Percentiles rank a stretch among this genome's conserved stretches.
Evolutionary conservation across 2,329 filamentous ascomycete genomes (phyloP).

Genomic region (Fusarium siculi): DNA sequence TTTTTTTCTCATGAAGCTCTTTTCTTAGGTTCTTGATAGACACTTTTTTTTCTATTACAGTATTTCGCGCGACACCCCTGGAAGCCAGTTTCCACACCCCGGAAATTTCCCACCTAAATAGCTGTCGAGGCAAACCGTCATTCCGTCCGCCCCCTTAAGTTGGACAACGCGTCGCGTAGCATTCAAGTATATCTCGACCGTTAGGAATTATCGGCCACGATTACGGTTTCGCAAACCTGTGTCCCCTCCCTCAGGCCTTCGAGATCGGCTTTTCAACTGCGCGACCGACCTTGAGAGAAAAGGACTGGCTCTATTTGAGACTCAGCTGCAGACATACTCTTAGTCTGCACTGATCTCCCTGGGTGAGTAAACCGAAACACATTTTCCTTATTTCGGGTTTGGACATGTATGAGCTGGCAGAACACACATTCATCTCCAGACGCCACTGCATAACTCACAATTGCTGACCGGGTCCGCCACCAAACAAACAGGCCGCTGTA

Average conservation of each 20-base stretch:
- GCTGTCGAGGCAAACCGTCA: slow-evolving; percentile 34
- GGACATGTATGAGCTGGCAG: slow-evolving; percentile 30
- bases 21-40: slow-evolving; percentile 36
- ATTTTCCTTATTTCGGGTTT: slow-evolving; percentile 19
- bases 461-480: slow-evolving; percentile 39
- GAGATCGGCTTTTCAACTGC: slow-evolving; percentile 40
- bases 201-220: slow-evolving; percentile 28
- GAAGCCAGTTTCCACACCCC: slow-evolving; percentile 39
- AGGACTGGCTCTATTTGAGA: slow-evolving; percentile 53
- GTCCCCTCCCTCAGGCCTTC: slow-evolving; percentile 33
- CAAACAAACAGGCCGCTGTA: slow-evolving; percentile 50
- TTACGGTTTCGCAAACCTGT: slow-evolving; percentile 32
- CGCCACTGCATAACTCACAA: slow-evolving; percentile 39
- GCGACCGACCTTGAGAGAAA: slow-evolving; percentile 44
- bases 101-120: slow-evolving; percentile 39
- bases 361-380: slow-evolving; percentile 52
- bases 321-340: slow-evolving; percentile 65
- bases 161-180: slow-evolving; percentile 51
- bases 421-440: slow-evolving; percentile 37
- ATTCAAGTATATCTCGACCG: slow-evolving; percentile 28
- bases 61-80: slow-evolving; percentile 37
- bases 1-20: slow-evolving; percentile 45
- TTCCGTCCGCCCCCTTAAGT: slow-evolving; percentile 43
- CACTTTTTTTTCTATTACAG: slow-evolving; percentile 12
- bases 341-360: slow-evolving; percentile 73